These are phyloP conservation scores for Trichoderma sp. DNA, from an alignment of 2,329 filamentous ascomycete species.

Conservation along the genomic window DNA sequence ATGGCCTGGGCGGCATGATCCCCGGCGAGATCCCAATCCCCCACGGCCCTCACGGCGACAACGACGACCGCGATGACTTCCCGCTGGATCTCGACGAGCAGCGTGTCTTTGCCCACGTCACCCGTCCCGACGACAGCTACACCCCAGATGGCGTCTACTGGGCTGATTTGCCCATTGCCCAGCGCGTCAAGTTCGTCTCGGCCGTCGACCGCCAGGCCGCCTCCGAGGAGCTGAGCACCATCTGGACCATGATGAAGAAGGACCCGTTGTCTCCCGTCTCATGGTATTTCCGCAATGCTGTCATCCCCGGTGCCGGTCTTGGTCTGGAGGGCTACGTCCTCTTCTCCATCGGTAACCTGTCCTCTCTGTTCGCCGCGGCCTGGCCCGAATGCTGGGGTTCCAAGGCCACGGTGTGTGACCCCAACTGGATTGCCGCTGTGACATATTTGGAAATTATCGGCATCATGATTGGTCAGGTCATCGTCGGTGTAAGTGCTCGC, in stretches of 20 bases:
- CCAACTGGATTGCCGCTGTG: slow-evolving; percentile 80
- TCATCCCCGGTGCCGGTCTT: slow-evolving; percentile 88
- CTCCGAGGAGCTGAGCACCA: slow-evolving; percentile 62
- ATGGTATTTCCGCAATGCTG: slow-evolving; percentile 88
- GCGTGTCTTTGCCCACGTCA: slow-evolving; percentile 72
- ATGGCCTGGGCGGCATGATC: slow-evolving; percentile 33
- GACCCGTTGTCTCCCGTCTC: slow-evolving; percentile 82
- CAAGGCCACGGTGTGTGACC: slow-evolving; percentile 61
- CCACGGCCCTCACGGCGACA: slow-evolving; percentile 51
- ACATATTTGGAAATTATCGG: slow-evolving; percentile 91
- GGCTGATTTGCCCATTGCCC: slow-evolving; percentile 75
- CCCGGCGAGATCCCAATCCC: slow-evolving; percentile 58
- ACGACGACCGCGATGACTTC: slow-evolving; percentile 52
- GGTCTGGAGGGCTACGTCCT: slow-evolving; percentile 94
- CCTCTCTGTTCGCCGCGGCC: slow-evolving; percentile 73
- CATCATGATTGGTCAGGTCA: slow-evolving; percentile 91
- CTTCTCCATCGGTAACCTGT: slow-evolving; percentile 93
- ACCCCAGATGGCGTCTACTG: slow-evolving; percentile 83
- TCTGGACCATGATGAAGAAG: slow-evolving; percentile 80
- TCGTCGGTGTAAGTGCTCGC: slow-evolving; percentile 70
- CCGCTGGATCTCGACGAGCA: slow-evolving; percentile 51
- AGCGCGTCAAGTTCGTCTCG: slow-evolving; percentile 75
- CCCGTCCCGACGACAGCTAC: slow-evolving; percentile 87
- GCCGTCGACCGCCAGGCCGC: slow-evolving; percentile 72
- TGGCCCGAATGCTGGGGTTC: slow-evolving; percentile 77